phyloP scores from a whole-genome alignment of 139 green algal genomes.

The Chlamydomonas schloesseri region DNA sequence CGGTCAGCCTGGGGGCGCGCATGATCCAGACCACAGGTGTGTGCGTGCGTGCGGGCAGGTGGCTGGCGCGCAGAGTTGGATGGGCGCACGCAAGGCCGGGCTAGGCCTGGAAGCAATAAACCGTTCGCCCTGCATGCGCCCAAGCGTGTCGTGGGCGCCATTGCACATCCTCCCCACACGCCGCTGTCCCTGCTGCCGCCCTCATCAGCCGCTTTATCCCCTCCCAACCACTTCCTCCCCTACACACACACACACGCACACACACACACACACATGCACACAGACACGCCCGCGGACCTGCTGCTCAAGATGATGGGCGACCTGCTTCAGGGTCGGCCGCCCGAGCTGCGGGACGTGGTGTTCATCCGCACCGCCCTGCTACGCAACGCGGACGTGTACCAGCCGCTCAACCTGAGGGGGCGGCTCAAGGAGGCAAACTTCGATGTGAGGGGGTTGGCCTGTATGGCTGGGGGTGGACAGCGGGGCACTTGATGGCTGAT shows the following conservation, averaged over 20 bases:
- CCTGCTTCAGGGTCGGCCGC: background rate
- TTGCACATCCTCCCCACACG: too few relatives aligned
- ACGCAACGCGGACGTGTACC: slow-evolving; percentile 24
- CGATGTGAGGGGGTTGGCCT: slow-evolving; percentile 9
- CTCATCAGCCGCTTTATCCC: too few relatives aligned
- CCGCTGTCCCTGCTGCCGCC: too few relatives aligned
- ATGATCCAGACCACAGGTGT: background rate
- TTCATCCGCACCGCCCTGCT: slow-evolving; percentile 24
- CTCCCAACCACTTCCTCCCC: too few relatives aligned
- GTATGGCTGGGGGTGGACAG: too few relatives aligned
- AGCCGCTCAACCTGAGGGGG: slow-evolving; percentile 8
- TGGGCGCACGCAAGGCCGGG: too few relatives aligned
- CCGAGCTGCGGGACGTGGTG: slow-evolving; percentile 7
- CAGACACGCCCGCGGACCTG: slow-evolving; percentile 34
- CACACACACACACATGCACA: background rate
- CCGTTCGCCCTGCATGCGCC: too few relatives aligned
- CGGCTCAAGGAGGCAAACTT: slow-evolving; percentile 7
- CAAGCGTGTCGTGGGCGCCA: too few relatives aligned
- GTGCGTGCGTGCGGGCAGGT: background rate
- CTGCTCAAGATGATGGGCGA: slow-evolving; percentile 19
- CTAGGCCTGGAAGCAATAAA: too few relatives aligned
- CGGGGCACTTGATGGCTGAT: background rate
- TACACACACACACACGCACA: too few relatives aligned
- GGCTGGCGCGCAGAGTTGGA: too few relatives aligned
- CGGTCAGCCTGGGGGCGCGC: background rate